Percentiles rank a stretch among this genome's conserved stretches.
These are phyloP conservation scores for Aspergillus sp. DNA, from an alignment of 2,329 filamentous ascomycete species.

Conservation along the genomic window DNA sequence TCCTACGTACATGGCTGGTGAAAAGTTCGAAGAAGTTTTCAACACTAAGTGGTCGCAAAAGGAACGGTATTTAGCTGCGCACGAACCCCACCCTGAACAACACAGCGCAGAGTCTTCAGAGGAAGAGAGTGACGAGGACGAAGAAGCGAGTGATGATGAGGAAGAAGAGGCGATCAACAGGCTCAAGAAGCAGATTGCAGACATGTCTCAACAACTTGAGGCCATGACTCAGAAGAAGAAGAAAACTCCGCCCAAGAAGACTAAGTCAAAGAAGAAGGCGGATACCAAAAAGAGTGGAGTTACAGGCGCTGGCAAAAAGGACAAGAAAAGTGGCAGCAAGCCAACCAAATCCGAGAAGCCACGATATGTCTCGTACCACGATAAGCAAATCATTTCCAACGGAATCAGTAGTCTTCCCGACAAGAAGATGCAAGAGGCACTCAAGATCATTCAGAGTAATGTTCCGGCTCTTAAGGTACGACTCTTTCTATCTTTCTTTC, in stretches of 20 bases:
- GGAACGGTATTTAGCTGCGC: constrained; percentile 74
- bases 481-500: constrained; percentile 19
- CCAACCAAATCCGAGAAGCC: constrained; percentile 50
- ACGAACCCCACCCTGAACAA: constrained; percentile 66
- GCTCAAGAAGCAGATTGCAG: constrained; percentile 71
- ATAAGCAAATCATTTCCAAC: constrained; percentile 89
- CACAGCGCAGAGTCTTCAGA: constrained; percentile 65
- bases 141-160: constrained; percentile 64
- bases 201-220: constrained; percentile 67
- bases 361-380: constrained; percentile 69
- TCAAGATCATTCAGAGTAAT: constrained; percentile 87
- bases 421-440: constrained; percentile 73
- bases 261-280: constrained; percentile 28
- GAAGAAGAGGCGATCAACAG: constrained; percentile 61
- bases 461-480: constrained; percentile 67
- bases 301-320: constrained; percentile 57
- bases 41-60: constrained; percentile 75
- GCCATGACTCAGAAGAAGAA: constrained; percentile 61
- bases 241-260: constrained; percentile 52
- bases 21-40: constrained; percentile 73
- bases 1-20: constrained; percentile 69
- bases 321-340: constrained; percentile 46
- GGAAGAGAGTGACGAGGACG: constrained; percentile 73
- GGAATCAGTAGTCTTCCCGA: constrained; percentile 80
- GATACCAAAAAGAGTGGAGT: constrained; percentile 40